Evolutionary conservation across 768 basidiomycete genomes (phyloP), one percentile per base, ranked within the genome.

Genomic region (Flagelloscypha sp.): DNA sequence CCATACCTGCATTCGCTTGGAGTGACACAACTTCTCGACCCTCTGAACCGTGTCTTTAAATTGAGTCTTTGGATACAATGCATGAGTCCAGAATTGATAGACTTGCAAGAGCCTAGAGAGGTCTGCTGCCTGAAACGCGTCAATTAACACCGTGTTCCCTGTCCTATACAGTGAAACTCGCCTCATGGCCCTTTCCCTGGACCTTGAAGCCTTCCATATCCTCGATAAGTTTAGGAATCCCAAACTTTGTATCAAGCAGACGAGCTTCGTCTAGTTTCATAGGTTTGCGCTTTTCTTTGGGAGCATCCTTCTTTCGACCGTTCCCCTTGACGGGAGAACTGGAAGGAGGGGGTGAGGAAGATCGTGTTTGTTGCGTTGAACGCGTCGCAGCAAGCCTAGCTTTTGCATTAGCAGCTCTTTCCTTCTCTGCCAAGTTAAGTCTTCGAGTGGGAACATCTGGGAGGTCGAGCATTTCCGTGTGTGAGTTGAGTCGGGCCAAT

Each of bases 61-160:
- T 25, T 82, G 79, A 4, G 75, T 80, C 49, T 84, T 88, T 4
- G 95, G 95, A 52, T 84, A 93, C 67, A 99, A 68, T 48, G 72
- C 74, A 61, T 98, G 95, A 3, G 89, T 73, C 95, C 95, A 99
- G 48, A 90, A 84, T 50, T 92, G 89, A 53, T 98, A 98, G 23
- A 84, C 62, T 42, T 79, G 76, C 36, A 98, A 63, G 10, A 97
- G 60, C 24, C 84, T 68, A 43, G 75, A 76, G 24, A 99, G 70
- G 57, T 99, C 93, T 33, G 72, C 57, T n/a, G 66, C 67, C 93
- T 97, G 34, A 4, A 28, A 36, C 1, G 9, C 28, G 36, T 12
- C n/a, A 18, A 34, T 36, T 24, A 33, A 22, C 16, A 21, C 29
- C 27, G 18, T 23, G 20, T 35, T 6, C 20, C 13, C 22, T 30